These are phyloP conservation scores for Barnettozyma salicaria DNA, from an alignment of 805 yeast genomes.

Conservation along the genomic window DNA sequence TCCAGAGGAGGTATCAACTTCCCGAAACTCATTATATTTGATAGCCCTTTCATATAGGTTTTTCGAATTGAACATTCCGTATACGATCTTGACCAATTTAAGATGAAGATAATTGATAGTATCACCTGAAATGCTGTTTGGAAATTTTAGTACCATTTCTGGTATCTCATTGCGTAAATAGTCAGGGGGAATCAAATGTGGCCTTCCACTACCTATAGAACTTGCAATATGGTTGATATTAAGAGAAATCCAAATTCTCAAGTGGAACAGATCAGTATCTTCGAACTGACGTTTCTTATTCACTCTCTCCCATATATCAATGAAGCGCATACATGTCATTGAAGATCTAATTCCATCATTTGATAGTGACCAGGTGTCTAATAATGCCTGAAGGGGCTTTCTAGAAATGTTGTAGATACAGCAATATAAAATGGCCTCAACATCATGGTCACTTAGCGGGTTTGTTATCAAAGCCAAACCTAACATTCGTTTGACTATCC, in stretches of 20 bases:
- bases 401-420: conserved; percentile 49
- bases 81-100: conserved; percentile 30
- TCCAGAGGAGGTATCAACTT: no score
- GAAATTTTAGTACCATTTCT: conserved; percentile 40
- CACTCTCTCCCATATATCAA: conserved; percentile 34
- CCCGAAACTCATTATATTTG: conserved; percentile 17
- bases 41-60: conserved; percentile 21
- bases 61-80: conserved; percentile 22
- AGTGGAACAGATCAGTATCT: conserved; percentile 42
- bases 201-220: conserved; percentile 44
- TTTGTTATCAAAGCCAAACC: conserved; percentile 45
- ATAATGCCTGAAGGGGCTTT: conserved; percentile 45
- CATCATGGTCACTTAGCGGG: conserved; percentile 52
- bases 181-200: conserved; percentile 35
- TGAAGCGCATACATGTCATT: conserved; percentile 41
- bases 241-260: conserved; percentile 48
- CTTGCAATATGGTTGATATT: conserved; percentile 47
- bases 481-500: conserved; percentile 43
- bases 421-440: conserved; percentile 53
- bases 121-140: conserved; percentile 48
- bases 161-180: conserved; percentile 34
- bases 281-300: conserved; percentile 23
- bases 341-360: conserved; percentile 46
- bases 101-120: conserved; percentile 48
- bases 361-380: conserved; percentile 48